Evolutionary conservation across 169 alveolate genomes (phyloP).

Genomic region (Plasmodium vivax): DNA sequence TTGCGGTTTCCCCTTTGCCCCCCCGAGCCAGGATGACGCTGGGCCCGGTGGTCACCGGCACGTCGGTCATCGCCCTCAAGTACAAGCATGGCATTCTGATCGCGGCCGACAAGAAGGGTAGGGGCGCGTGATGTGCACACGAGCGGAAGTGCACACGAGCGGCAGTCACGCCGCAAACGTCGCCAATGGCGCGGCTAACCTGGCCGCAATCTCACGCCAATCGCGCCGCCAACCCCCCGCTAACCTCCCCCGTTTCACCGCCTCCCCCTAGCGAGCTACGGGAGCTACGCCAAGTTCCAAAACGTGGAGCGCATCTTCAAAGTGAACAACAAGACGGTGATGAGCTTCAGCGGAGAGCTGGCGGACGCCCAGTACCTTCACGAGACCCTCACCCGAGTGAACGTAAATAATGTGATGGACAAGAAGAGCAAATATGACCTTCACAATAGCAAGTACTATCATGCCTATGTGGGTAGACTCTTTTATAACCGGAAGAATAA

Average conservation of each 20-base stretch:
- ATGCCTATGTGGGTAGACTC: conserved; percentile 47
- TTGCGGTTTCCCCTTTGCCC: neutral
- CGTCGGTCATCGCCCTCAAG: conserved; percentile 85
- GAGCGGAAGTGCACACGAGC: too few species aligned
- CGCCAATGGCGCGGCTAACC: too few species aligned
- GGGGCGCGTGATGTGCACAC: neutral
- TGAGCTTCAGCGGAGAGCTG: conserved; percentile 71
- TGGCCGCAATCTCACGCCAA: too few species aligned
- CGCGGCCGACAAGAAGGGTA: conserved; percentile 85
- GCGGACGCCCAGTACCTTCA: conserved; percentile 71
- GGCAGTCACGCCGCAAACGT: too few species aligned
- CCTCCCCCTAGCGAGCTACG: conserved; percentile 49
- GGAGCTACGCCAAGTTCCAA: conserved; percentile 73
- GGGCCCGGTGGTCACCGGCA: conserved; percentile 80
- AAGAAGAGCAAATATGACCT: conserved; percentile 49
- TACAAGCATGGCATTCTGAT: conserved; percentile 83
- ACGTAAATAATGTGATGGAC: conserved; percentile 39
- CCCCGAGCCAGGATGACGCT: conserved; percentile 11
- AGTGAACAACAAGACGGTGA: conserved; percentile 73
- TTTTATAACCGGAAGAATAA: conserved; percentile 75
- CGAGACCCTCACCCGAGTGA: conserved; percentile 44
- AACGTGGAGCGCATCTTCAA: conserved; percentile 67
- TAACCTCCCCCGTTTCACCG: neutral
- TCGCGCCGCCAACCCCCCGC: too few species aligned
- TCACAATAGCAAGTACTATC: conserved; percentile 30